A percentile compares a stretch with the other conserved stretches of the same genome.
Evolutionary conservation across 2,329 filamentous ascomycete genomes (phyloP).

Genomic region (Alternaria gaisen): DNA sequence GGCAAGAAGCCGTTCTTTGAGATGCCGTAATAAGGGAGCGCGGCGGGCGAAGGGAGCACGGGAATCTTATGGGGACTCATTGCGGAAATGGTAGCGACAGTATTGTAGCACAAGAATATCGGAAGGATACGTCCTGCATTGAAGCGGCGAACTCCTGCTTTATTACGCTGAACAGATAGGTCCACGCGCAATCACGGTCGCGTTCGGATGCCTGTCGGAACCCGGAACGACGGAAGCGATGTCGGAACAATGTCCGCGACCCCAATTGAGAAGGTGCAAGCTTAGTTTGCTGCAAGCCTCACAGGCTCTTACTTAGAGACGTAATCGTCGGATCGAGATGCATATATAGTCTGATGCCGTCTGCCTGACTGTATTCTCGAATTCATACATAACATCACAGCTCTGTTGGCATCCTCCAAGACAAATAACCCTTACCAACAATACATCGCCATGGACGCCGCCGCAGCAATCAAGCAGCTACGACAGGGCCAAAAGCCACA

Average conservation of each 20-base stretch:
- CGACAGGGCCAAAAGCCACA: conserved; percentile 42
- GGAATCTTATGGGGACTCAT: conserved; percentile 44
- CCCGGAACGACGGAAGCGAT: conserved; percentile 3
- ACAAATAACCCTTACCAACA: neutral
- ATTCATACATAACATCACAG: neutral
- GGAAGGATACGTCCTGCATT: conserved; percentile 14
- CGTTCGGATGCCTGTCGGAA: conserved; percentile 18
- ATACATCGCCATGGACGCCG: conserved; percentile 33
- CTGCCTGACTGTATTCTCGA: neutral
- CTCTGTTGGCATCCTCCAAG: neutral
- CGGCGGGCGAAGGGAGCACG: conserved; percentile 31
- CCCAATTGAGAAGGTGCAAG: conserved; percentile 30
- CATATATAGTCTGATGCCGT: conserved; percentile 16
- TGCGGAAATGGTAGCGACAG: conserved; percentile 8
- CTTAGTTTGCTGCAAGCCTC: conserved; percentile 16
- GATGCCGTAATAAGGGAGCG: conserved; percentile 77
- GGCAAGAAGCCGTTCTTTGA: conserved; percentile 84
- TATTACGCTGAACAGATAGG: conserved; percentile 18
- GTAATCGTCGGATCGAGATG: conserved; percentile 16
- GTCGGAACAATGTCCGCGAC: conserved; percentile 12
- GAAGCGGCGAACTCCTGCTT: conserved; percentile 28
- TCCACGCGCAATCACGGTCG: neutral
- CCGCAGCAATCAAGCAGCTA: conserved; percentile 35
- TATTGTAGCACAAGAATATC: neutral
- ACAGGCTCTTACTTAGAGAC: conserved; percentile 15